Evolutionary conservation across 1,139 yeast genomes (phyloP), one percentile per base, ranked within the genome.

Genomic region (Maudiozyma humilis): DNA sequence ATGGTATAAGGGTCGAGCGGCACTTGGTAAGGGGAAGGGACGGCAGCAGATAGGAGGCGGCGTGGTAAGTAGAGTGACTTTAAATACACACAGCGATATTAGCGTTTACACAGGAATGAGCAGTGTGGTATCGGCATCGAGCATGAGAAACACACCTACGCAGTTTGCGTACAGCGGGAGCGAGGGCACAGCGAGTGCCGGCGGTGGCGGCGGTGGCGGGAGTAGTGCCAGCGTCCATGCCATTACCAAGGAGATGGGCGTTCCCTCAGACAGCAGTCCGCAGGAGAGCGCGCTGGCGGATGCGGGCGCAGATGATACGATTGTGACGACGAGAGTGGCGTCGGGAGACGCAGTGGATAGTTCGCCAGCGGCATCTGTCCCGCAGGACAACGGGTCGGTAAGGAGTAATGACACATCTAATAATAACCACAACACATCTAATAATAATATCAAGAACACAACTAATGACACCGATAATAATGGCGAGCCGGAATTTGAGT

Each of bases 401-500:
- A 32, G 8, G 36, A 15, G 27, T 36, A 19, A 42, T 29, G 19
- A 36, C 30, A 30, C 47, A 10, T n/a, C n/a, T n/a, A n/a, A n/a
- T n/a, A n/a, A n/a, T n/a, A n/a, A 27, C 31, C 19, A 39, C 31
- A 13, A 25, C 36, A 29, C n/a, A 19, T 37, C 14, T 18, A 35
- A 32, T 16, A 4, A 25, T 38, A 32, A 25, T 34, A 32, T 27
- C 29, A 31, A 13, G n/a, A 40, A 14, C 14, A n/a, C 23, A 19
- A 14, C 13, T 20, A 16, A 17, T 10, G 23, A n/a, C 2, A 23
- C 32, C n/a, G 14, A 16, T 29, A 34, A 30, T 29, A 27, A 18
- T 20, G 75, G 75, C 43, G 78, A 73, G 37, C 89, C 80, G 54
- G 19, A 19, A 16, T 16, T 27, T 10, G 44, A 37, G 13, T 25